A percentile compares a stretch with the other conserved stretches of the same genome.
Evolutionary conservation across 1,284 basidiomycete genomes (phyloP).

Genomic region (Microbotryum violaceum): DNA sequence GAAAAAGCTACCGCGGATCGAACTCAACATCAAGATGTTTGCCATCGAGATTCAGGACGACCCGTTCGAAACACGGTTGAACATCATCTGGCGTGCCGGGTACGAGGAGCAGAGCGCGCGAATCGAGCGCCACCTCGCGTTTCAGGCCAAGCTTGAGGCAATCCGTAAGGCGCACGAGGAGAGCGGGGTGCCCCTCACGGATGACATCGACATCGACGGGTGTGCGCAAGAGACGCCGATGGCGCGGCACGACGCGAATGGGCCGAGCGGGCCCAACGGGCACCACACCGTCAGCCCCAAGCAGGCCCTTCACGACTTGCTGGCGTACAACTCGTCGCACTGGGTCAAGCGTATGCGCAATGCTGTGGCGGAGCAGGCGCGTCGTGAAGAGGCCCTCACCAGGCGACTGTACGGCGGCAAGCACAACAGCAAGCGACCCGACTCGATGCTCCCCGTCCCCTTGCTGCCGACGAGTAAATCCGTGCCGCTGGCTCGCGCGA

Average conservation of each 20-base stretch:
- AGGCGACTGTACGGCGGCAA: slow-evolving; percentile 30
- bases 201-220: background rate
- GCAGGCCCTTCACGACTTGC: slow-evolving; percentile 66
- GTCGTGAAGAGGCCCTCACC: slow-evolving; percentile 44
- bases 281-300: slow-evolving; percentile 59
- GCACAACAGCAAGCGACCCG: slow-evolving; percentile 3
- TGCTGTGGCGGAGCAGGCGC: slow-evolving; percentile 44
- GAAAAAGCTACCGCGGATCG: slow-evolving; percentile 57
- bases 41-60: slow-evolving; percentile 78
- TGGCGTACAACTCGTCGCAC: slow-evolving; percentile 65
- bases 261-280: slow-evolving; percentile 49
- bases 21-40: slow-evolving; percentile 55
- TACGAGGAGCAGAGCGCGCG: slow-evolving; percentile 66
- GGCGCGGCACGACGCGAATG: slow-evolving; percentile 39
- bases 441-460: slow-evolving; percentile 45
- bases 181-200: slow-evolving; percentile 9
- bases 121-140: slow-evolving; percentile 69
- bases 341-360: slow-evolving; percentile 58
- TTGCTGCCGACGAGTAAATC: slow-evolving; percentile 45
- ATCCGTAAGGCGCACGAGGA: slow-evolving; percentile 45
- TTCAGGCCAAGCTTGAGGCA: slow-evolving; percentile 64
- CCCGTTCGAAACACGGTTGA: slow-evolving; percentile 71
- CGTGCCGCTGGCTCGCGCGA: slow-evolving; percentile 68
- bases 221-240: background rate
- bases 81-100: slow-evolving; percentile 70